These are phyloP conservation scores for Fusarium longipes DNA, from an alignment of 2,329 filamentous ascomycete species.

Conservation along the genomic window DNA sequence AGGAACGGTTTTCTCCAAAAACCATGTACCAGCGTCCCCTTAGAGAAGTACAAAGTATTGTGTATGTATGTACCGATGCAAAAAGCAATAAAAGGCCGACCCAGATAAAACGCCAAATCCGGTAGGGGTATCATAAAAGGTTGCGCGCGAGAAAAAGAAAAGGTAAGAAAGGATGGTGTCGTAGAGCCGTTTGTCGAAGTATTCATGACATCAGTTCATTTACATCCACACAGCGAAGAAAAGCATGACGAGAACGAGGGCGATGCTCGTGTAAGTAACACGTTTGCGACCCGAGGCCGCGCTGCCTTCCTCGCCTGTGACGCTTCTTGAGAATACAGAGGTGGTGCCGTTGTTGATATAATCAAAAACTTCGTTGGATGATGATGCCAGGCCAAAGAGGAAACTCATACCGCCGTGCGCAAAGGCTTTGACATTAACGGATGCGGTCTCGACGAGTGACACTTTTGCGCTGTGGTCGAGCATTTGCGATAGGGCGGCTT, in stretches of 20 bases:
- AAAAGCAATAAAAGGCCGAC: constrained; percentile 36
- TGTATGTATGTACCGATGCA: constrained; percentile 6
- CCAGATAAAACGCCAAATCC: constrained; percentile 43
- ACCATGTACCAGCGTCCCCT: constrained; percentile 15
- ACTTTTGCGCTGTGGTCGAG: constrained; percentile 86
- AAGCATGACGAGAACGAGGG: constrained; percentile 47
- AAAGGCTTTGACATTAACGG: constrained; percentile 82
- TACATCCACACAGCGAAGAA: constrained; percentile 47
- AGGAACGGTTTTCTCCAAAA: constrained; percentile 23
- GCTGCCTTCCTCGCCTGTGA: constrained; percentile 69
- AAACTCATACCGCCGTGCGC: constrained; percentile 84
- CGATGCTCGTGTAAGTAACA: constrained; percentile 46
- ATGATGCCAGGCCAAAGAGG: constrained; percentile 83
- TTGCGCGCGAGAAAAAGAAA: constrained; percentile 25
- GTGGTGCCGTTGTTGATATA: constrained; percentile 92
- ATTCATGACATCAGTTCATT: not conserved
- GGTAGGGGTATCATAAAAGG: constrained; percentile 45
- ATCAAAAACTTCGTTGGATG: constrained; percentile 79
- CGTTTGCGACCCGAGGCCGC: constrained; percentile 59
- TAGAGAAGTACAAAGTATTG: constrained; percentile 9
- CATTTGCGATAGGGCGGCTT: constrained; percentile 80
- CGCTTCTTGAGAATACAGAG: constrained; percentile 83
- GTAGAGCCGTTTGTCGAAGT: constrained; percentile 2
- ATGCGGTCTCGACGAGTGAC: constrained; percentile 82
- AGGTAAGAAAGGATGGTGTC: constrained; percentile 12